Evolutionary conservation across 2,329 filamentous ascomycete genomes (phyloP).

Genomic region (Hypomyces rosellus): DNA sequence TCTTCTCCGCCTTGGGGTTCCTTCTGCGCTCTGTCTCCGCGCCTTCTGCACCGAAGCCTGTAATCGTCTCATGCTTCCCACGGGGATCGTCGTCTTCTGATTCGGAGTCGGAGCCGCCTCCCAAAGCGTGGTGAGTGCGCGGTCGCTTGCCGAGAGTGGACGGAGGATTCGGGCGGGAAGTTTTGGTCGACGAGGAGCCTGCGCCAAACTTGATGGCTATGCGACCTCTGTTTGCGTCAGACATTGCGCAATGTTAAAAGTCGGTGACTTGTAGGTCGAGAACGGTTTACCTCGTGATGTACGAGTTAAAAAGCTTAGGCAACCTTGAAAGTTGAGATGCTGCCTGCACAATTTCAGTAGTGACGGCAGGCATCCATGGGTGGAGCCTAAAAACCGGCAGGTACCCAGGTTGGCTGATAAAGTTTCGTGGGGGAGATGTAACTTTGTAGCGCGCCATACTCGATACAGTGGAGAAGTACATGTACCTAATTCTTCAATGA

Average conservation of each 20-base stretch:
- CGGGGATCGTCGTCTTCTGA: constrained; percentile 27
- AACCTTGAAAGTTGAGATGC: not conserved
- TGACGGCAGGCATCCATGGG: too few species aligned
- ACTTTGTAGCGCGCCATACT: too few species aligned
- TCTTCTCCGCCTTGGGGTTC: constrained; percentile 20
- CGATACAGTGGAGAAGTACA: too few species aligned
- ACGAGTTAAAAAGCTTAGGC: not conserved
- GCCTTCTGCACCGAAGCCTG: constrained; percentile 42
- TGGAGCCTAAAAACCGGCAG: too few species aligned
- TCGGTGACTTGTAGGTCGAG: too few species aligned
- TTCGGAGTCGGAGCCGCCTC: constrained; percentile 38
- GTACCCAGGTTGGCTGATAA: too few species aligned
- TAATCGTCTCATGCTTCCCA: constrained; percentile 40
- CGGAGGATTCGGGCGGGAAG: constrained; percentile 29
- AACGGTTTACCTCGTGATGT: too few species aligned
- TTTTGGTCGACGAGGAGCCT: constrained; percentile 21
- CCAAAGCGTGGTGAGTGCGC: constrained; percentile 36
- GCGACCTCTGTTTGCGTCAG: constrained; percentile 30
- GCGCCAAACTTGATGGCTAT: constrained; percentile 46
- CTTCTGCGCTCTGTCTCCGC: constrained; percentile 34
- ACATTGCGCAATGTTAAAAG: constrained; percentile 25
- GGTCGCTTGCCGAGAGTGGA: constrained; percentile 44
- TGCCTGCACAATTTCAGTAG: too few species aligned
- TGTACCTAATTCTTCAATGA: too few species aligned
- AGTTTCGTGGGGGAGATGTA: too few species aligned